These are phyloP conservation scores for Annona cherimola DNA, from an alignment of 164 flowering plant genomes.

Conservation along the genomic window DNA sequence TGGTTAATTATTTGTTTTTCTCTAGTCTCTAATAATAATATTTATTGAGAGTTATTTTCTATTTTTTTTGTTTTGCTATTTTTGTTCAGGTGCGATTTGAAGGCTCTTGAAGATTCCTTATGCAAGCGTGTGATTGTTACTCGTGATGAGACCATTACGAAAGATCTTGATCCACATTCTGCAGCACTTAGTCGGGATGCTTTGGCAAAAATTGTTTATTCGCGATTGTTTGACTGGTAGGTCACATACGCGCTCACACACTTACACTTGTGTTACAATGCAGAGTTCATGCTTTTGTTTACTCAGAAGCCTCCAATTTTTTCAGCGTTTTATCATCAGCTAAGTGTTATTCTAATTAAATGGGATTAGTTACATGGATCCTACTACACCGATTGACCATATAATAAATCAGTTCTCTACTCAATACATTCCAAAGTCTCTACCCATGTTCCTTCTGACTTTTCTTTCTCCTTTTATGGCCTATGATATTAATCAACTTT, in stretches of 20 bases:
- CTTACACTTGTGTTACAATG: neutral
- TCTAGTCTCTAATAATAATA: neutral
- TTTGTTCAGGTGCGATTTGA: slow-evolving; percentile 69
- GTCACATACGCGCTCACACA: slow-evolving; percentile 3
- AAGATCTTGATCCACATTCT: slow-evolving; percentile 67
- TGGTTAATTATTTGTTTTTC: neutral
- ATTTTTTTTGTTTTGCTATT: no score
- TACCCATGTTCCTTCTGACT: no score
- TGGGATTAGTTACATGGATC: no score
- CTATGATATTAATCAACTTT: no score
- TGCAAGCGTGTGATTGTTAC: slow-evolving; percentile 88
- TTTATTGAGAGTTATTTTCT: neutral
- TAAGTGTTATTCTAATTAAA: no score
- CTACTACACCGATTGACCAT: no score
- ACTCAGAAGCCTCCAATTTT: neutral
- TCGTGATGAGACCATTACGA: slow-evolving; percentile 83
- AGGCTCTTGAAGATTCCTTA: slow-evolving; percentile 74
- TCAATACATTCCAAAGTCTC: no score
- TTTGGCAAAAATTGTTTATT: slow-evolving; percentile 71
- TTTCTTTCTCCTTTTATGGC: no score
- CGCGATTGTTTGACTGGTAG: slow-evolving; percentile 82
- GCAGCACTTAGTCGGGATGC: slow-evolving; percentile 85
- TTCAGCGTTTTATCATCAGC: neutral
- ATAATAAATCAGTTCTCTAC: no score
- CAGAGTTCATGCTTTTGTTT: neutral